Evolutionary conservation across 805 yeast species (phyloP).

Genomic region (Lachancea sp.): DNA sequence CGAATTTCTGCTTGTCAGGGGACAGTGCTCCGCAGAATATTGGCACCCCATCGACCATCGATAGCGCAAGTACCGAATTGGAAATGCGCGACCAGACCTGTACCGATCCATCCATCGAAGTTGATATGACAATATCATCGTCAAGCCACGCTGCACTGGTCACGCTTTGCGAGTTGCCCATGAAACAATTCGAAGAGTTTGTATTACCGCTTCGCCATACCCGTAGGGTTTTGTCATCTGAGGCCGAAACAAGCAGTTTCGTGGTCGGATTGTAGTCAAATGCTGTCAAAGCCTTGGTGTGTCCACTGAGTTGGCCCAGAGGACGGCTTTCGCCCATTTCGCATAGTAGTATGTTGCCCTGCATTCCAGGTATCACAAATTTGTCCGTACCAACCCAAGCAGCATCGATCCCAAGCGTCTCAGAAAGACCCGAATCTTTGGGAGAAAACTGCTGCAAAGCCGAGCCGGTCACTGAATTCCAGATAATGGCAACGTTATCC

Average conservation of each 20-base stretch:
- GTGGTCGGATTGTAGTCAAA: conserved; percentile 47
- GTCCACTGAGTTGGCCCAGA: conserved; percentile 55
- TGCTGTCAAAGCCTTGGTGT: conserved; percentile 49
- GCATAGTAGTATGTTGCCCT: conserved; percentile 50
- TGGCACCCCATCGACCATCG: conserved; percentile 44
- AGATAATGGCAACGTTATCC: conserved; percentile 47
- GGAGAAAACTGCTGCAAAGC: conserved; percentile 43
- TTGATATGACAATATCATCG: conserved; percentile 38
- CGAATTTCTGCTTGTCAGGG: conserved; percentile 42
- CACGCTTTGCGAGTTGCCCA: conserved; percentile 55
- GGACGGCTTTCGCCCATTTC: conserved; percentile 43
- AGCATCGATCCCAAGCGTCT: conserved; percentile 46
- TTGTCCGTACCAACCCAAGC: conserved; percentile 69
- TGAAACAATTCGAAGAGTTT: conserved; percentile 42
- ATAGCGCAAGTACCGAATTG: conserved; percentile 23
- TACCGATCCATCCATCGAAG: conserved; percentile 66
- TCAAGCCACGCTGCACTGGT: conserved; percentile 52
- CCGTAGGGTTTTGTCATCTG: conserved; percentile 69
- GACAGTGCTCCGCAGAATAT: conserved; percentile 51
- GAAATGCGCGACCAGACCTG: conserved; percentile 55
- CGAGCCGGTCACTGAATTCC: conserved; percentile 58
- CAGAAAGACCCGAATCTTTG: conserved; percentile 12
- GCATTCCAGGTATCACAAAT: conserved; percentile 63
- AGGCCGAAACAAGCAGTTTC: conserved; percentile 60
- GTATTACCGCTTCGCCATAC: conserved; percentile 68